phyloP scores from a whole-genome alignment of 352 stramenopile species.

The Blastocystis hominis region DNA sequence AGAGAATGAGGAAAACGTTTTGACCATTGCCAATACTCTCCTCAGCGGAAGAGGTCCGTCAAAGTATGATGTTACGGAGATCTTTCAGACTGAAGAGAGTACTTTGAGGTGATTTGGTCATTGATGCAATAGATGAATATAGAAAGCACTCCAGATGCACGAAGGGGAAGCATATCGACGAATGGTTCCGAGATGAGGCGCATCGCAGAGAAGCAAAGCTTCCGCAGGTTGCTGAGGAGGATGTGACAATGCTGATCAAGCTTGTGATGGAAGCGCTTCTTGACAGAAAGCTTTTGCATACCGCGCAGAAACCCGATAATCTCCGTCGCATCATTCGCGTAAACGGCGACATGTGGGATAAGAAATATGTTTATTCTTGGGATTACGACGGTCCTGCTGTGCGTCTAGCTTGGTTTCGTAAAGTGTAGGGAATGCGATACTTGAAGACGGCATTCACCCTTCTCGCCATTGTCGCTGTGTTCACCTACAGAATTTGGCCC shows the following conservation, averaged over 20 bases:
- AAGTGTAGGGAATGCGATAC: constrained; percentile 38
- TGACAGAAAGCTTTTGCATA: constrained; percentile 10
- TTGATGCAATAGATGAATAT: constrained; percentile 11
- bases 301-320: constrained; percentile 31
- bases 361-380: constrained; percentile 46
- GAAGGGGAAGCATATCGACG: constrained; percentile 41
- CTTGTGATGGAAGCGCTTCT: constrained; percentile 3
- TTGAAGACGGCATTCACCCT: constrained; percentile 30
- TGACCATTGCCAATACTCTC: constrained; percentile 36
- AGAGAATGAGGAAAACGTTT: background rate
- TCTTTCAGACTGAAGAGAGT: background rate
- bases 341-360: constrained; percentile 15
- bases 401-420: background rate
- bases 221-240: background rate
- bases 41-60: constrained; percentile 7
- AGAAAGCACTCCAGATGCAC: constrained; percentile 37
- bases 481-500: constrained; percentile 37
- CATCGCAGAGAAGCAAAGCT: constrained; percentile 3
- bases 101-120: background rate
- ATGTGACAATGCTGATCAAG: background rate
- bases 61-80: constrained; percentile 48
- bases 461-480: background rate
- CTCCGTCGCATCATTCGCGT: background rate
- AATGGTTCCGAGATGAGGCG: constrained; percentile 18
- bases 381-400: constrained; percentile 54